Base-by-base conservation (phyloP, 1,284 basidiomycete genomes). In the Cryptococcus wingfieldii region DNA sequence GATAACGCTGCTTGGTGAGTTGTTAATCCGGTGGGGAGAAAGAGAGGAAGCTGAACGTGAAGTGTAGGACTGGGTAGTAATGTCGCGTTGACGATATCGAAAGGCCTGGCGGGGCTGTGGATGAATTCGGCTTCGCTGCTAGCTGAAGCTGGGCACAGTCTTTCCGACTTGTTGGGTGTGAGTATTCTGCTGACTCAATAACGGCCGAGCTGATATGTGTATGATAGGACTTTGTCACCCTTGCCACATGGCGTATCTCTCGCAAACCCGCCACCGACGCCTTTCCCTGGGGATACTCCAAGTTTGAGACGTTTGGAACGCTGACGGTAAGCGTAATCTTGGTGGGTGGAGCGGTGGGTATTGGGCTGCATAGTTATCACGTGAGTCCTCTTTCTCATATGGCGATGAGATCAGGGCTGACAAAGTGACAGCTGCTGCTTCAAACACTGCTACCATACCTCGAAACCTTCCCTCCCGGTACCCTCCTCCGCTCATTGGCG, bases 61-160 rank as follows among this genome's bases (percentile, higher is more conserved):
- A n/a, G 67, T 75, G 25, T 72, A 62, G 95, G 95, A 1, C 80
- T 98, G n/a, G 83, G 84, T 43, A 82, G 86, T 50, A 98, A 98
- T 70, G 79, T 98, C 31, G 84, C 81, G 1, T 79, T 98, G 58
- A 96, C 92, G 0, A 79, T 80, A 13, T 80, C 86, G 28, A 98
- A 98, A 74, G 94, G 92, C 27, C 69, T 83, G 10, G 92, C 90
- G 54, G 89, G 91, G 53, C 87, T 88, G 83, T 87, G 67, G 62
- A 77, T 80, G 83, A 91, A 97, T 71, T 93, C 90, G 6, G 92
- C 94, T 2, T 86, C 90, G 1, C 79, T 98, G 50, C 81, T 98
- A 9, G 95, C 96, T 3, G 95, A 98, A 69, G 94, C 95, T 0
- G 94, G 89, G 2, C 95, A 98, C 73, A 90, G 89, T n/a, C 67